Evolutionary conservation across 2,329 filamentous ascomycete species (phyloP).

Genomic region (Lasiodiplodia hormozganensis): DNA sequence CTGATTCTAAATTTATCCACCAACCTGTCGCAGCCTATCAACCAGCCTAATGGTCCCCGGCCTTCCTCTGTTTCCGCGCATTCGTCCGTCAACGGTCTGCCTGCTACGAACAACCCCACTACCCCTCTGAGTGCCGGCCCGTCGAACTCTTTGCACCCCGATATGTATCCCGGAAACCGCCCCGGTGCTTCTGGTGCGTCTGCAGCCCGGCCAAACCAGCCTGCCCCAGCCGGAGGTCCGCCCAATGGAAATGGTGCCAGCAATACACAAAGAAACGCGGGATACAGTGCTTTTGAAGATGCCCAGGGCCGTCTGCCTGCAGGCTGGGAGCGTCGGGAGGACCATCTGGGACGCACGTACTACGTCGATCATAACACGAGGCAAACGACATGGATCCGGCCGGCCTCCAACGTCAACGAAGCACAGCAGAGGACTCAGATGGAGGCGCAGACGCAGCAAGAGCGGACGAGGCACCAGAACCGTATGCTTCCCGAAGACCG

Average conservation of each 20-base stretch:
- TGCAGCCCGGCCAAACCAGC: constrained; percentile 40
- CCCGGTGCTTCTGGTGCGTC: constrained; percentile 37
- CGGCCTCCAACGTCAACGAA: constrained; percentile 78
- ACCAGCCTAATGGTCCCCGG: constrained; percentile 34
- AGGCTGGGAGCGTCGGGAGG: constrained; percentile 95
- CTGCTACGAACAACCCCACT: constrained; percentile 32
- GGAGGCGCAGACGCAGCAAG: constrained; percentile 90
- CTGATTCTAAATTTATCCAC: constrained; percentile 96
- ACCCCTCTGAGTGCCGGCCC: constrained; percentile 30
- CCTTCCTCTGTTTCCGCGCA: constrained; percentile 39
- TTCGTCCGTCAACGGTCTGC: constrained; percentile 48
- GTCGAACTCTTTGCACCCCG: constrained; percentile 45
- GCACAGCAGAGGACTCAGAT: constrained; percentile 78
- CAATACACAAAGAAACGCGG: constrained; percentile 39
- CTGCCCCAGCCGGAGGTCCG: constrained; percentile 38
- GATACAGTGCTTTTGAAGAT: constrained; percentile 92
- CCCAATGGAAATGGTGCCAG: constrained; percentile 50
- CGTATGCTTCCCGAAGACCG: constrained; percentile 94
- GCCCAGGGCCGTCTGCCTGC: constrained; percentile 89
- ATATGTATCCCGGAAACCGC: constrained; percentile 44
- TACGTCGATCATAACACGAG: constrained; percentile 98
- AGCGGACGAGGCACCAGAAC: constrained; percentile 92
- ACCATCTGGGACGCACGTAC: constrained; percentile 93
- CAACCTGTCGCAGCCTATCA: constrained; percentile 75
- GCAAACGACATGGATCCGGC: constrained; percentile 95